These are phyloP conservation scores for Nicotiana attenuata DNA, from an alignment of 257 asterid genomes.

Conservation along the genomic window DNA sequence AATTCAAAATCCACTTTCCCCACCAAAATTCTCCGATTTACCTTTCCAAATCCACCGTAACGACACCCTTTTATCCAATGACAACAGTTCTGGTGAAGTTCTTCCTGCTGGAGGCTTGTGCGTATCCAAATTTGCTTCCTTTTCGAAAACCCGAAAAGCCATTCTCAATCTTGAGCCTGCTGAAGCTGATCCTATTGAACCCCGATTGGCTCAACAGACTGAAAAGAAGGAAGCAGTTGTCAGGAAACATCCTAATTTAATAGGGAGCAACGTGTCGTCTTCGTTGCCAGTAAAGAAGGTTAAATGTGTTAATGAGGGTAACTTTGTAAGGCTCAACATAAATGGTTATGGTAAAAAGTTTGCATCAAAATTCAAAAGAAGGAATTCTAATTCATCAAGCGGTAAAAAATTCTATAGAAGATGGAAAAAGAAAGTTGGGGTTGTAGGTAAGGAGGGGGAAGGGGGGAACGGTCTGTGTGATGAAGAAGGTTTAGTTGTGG, in stretches of 20 bases:
- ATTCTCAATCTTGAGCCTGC: slow-evolving; percentile 47
- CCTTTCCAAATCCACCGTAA: slow-evolving; percentile 41
- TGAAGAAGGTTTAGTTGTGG: slow-evolving; percentile 57
- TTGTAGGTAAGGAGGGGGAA: slow-evolving; percentile 35
- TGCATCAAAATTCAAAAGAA: slow-evolving; percentile 40
- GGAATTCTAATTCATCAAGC: slow-evolving; percentile 37
- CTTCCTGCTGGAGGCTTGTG: slow-evolving; percentile 46
- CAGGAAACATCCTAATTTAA: slow-evolving; percentile 44
- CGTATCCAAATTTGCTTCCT: slow-evolving; percentile 44
- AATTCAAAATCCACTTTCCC: slow-evolving; percentile 11
- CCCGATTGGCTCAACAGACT: not conserved
- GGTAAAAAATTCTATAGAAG: slow-evolving; percentile 34
- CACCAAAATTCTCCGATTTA: slow-evolving; percentile 22
- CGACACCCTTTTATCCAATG: slow-evolving; percentile 10
- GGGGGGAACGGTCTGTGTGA: slow-evolving; percentile 36
- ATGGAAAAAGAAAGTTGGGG: slow-evolving; percentile 36
- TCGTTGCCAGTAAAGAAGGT: slow-evolving; percentile 32
- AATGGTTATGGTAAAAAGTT: slow-evolving; percentile 86
- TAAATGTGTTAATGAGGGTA: slow-evolving; percentile 59
- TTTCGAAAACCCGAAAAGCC: slow-evolving; percentile 33
- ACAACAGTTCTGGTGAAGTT: slow-evolving; percentile 18
- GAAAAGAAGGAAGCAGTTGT: not conserved
- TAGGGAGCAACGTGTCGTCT: slow-evolving; percentile 38
- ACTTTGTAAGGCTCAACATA: slow-evolving; percentile 90
- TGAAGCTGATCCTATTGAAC: slow-evolving; percentile 22